Base-by-base conservation (phyloP, 495 filamentous ascomycete species). In the Penicillium longicatenatum region DNA sequence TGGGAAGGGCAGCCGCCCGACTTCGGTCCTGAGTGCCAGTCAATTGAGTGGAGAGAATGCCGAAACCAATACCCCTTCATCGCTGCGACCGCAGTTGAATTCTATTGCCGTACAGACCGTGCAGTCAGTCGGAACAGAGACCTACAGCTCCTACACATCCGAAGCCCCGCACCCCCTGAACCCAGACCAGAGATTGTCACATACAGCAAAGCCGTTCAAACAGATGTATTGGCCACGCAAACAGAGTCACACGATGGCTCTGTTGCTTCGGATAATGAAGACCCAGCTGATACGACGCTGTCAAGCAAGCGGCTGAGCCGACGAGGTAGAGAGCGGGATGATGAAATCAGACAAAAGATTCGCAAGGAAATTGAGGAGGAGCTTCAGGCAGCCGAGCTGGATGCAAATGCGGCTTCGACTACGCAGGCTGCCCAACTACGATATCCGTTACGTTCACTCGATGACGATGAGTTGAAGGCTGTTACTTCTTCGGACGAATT, bases 141-240 rank as follows among this genome's bases (percentile, higher is more conserved):
- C 89, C 6, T 83, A 88, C 45, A 80, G 84, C 29, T 86, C 89
- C 20, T 80, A 92, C 47, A 90, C 86, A 70, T 53, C 70, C 11
- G 93, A 96, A 70, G 86, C 83, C 69, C 84, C 84, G 17, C 88
- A 84, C 8, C 77, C 91, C 86, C 89, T 55, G 87, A 88, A 56
- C 84, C 86, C 14, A 84, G 86, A 52, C 86, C 86, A 39, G 92
- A 97, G 71, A 76, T 92, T 20, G 86, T 93, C 65, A 92, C 90
- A 30, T 97, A 98, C 81, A 97, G 89, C 79, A 99, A 96, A 76
- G 91, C 83, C 14, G 92, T 98, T 24, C 95, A 98, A 68, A 96
- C 94, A 17, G 82, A 80, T 41, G 79, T 79, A 9, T 41, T 71
- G 61, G 60, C 63, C 31, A 63, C 59, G 19, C 57, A 59, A 10